Evolutionary conservation across 352 stramenopile species (phyloP), one percentile per base, ranked within the genome.

Genomic region (Phytophthora fragariae): DNA sequence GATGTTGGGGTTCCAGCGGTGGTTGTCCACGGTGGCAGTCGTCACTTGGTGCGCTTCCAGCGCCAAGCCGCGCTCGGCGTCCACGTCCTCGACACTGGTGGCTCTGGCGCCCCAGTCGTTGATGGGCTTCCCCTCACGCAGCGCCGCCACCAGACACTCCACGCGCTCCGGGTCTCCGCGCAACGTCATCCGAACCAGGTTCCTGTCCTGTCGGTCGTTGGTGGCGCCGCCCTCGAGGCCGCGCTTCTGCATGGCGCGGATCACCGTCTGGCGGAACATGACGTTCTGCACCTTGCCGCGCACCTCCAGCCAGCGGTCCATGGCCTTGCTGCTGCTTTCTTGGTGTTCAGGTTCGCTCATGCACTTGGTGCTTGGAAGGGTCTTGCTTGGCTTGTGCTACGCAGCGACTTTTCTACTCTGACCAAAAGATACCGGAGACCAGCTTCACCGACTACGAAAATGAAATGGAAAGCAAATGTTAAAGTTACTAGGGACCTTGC

Each of bases 211-310:
- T 24, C 73, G 79, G 64, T 92, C 84, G 73, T 95, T 95, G 27
- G 84, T 89, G 47, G 88, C 86, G 62, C 88, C 86, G 41, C 88
- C 86, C 47, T 62, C 59, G 17, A 95, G 68, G 27, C 73, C 80
- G 52, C 85, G 83, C 76, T 89, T 91, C 56, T 82, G 75, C 85
- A 92, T 92, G 65, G 86, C 88, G 47, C 86, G 84, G 75, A 95
- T 91, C 35, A 92, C 65, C 11, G 88, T 95, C 70, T 95, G 83
- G 0, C 88, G 86, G 70, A 95, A 95, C 88, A 95, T 95, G 59
- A 92, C 88, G 54, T 86, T 86, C 74, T 95, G 88, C 62, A 95
- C 88, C 24, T 84, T 92, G 70, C 88, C 88, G 24, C 79, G 81
- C 52, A 89, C 85, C 15, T 91, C 80, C 61, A 91, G 81, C 77